phyloP scores from a whole-genome alignment of 1,139 yeast genomes.

The Candida frijolesensis region DNA sequence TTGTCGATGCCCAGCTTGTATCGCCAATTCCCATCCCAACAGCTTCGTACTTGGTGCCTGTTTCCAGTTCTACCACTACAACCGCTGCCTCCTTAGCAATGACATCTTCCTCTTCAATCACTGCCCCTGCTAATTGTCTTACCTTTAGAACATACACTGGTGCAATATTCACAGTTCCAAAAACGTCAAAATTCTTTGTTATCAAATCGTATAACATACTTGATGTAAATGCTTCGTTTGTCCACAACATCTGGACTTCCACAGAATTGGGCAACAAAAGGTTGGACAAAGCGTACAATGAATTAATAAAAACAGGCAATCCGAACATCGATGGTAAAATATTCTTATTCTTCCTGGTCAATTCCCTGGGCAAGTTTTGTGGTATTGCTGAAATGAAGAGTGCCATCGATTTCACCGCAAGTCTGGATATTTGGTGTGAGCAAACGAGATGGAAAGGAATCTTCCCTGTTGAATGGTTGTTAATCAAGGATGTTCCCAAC shows the following conservation, averaged over 20 bases:
- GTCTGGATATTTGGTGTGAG: conserved; percentile 52
- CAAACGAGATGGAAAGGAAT: conserved; percentile 52
- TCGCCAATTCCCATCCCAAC: not conserved
- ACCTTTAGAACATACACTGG: conserved; percentile 28
- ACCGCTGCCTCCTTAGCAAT: not conserved
- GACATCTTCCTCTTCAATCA: not conserved
- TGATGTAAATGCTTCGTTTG: conserved; percentile 53
- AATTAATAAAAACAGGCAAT: conserved; percentile 18
- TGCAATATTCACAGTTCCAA: conserved; percentile 18
- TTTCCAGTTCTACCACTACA: not conserved
- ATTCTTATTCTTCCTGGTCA: conserved; percentile 58
- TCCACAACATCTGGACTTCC: conserved; percentile 59
- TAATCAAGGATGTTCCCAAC: conserved; percentile 54
- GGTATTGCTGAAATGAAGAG: conserved; percentile 62
- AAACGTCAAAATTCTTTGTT: conserved; percentile 49
- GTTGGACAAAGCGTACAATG: conserved; percentile 33
- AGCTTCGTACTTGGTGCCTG: not conserved
- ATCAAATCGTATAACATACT: conserved; percentile 54
- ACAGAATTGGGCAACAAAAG: conserved; percentile 59
- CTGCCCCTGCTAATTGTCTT: conserved; percentile 12
- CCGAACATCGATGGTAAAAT: conserved; percentile 28
- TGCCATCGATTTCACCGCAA: conserved; percentile 34
- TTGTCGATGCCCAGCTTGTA: not conserved
- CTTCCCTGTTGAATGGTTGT: conserved; percentile 56
- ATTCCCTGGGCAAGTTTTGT: conserved; percentile 61